A percentile compares a stretch with the other conserved stretches of the same genome.
Conservation (phyloP, 495 filamentous ascomycete species). For the Friedmanniomyces endolithicus region DNA sequence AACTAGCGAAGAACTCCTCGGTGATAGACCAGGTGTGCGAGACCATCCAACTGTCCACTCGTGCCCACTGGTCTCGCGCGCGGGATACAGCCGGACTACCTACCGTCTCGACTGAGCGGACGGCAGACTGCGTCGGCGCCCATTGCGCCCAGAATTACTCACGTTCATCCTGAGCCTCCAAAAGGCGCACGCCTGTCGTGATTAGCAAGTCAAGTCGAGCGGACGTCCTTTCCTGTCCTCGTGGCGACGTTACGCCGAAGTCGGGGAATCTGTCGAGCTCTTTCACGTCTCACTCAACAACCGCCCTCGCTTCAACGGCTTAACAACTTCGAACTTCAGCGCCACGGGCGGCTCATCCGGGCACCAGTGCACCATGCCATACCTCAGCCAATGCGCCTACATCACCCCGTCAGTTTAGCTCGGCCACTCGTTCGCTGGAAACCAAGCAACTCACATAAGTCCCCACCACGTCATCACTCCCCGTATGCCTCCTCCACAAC, state of each 20-base stretch:
- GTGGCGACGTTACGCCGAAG: too few species aligned
- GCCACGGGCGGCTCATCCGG: slow-evolving; percentile 29
- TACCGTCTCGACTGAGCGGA: too few species aligned
- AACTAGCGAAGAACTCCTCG: too few species aligned
- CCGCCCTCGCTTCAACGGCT: slow-evolving; percentile 32
- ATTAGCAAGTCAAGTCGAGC: background rate
- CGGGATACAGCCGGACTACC: too few species aligned
- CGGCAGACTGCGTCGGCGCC: too few species aligned
- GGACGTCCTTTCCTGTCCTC: background rate
- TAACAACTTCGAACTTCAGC: slow-evolving; percentile 27
- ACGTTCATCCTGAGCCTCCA: too few species aligned
- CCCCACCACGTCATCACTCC: slow-evolving; percentile 27
- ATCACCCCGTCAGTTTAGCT: background rate
- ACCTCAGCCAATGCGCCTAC: slow-evolving; percentile 33
- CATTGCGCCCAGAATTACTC: too few species aligned
- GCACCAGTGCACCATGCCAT: slow-evolving; percentile 29
- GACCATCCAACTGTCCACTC: background rate
- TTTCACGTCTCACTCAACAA: slow-evolving; percentile 19
- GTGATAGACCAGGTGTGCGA: background rate
- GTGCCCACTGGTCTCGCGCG: too few species aligned
- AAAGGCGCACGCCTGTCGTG: too few species aligned
- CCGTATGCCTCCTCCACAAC: slow-evolving; percentile 37
- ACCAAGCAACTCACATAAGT: slow-evolving; percentile 28
- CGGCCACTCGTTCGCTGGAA: background rate
- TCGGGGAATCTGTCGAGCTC: too few species aligned